Base-by-base conservation (phyloP, 2,329 filamentous ascomycete species). In the Dothiorella sarmentorum region DNA sequence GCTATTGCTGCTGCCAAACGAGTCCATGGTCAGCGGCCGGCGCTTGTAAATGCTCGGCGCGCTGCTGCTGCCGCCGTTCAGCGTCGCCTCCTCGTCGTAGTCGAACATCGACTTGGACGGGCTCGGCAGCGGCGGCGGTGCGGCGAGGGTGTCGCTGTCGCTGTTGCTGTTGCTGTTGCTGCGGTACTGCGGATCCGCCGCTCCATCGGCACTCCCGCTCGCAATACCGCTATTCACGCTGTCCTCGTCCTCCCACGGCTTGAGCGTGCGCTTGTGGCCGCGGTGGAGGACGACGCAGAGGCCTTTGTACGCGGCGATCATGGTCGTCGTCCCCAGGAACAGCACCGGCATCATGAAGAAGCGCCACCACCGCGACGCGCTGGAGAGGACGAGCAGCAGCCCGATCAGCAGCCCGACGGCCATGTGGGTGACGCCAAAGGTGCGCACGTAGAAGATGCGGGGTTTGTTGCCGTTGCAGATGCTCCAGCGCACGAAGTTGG, bases 401-500 rank as follows among this genome's bases (percentile, higher is more conserved):
- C 82, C 85, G 7, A 80, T 78, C n/a, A 82, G 63, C 15, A 88
- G 71, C 26, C 86, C 85, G 20, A 75, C 71, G 11, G 84, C 55
- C 56, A 90, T 85, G 37, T 81, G 75, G 6, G 73, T 76, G 17
- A 84, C 73, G 17, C 89, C 88, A 2, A 91, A 79, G 6, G 78
- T 79, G 22, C 84, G 83, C 3, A 88, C 88, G 68, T 91, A 91
- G 61, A 82, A 75, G 57, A 90, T 84, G 37, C 89, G 87, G 17
- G 87, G 80, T 26, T 82, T 82, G 70, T 92, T 94, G 66, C 88
- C 88, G 71, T 94, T 94, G 78, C 86, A 88, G 71, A 92, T 90
- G 47, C 84, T 85, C 88, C 89, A 93, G 59, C 89, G 85, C 65
- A 94, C 85, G 77, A 93, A 93, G 76, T 93, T 93, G 64, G 89